Evolutionary conservation across 345 rosid species (phyloP), one percentile per base, ranked within the genome.

Genomic region (Turnera subulata): DNA sequence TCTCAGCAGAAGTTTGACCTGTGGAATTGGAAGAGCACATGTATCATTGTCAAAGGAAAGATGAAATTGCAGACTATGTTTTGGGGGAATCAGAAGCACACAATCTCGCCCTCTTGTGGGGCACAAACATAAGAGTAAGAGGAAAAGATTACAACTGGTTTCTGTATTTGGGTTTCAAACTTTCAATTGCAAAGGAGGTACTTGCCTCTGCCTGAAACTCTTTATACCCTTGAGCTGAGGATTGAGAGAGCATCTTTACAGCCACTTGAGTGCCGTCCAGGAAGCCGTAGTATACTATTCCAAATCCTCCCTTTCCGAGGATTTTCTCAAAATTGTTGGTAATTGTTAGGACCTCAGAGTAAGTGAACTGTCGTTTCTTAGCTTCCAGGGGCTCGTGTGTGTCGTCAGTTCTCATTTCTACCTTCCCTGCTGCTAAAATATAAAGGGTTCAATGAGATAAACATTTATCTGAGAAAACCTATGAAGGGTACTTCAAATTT

Each of bases 121-220:
- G n/a, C n/a, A n/a, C n/a, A n/a, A n/a, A n/a, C n/a, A n/a, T n/a
- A n/a, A 29, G 35, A 29, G 8, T 8, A 29, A 29, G 35, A 8
- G 5, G n/a, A 4, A 29, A 4, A 29, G 35, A 29, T 3, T 29
- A n/a, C n/a, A n/a, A n/a, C n/a, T n/a, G n/a, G n/a, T n/a, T n/a
- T n/a, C n/a, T n/a, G n/a, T n/a, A n/a, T n/a, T 29, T 29, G 35
- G 35, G 8, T 8, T 29, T 8, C 4, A 29, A 29, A 29, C 35
- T 8, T 3, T 4, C 35, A 8, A 29, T 8, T 8, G 35, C 4
- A 29, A 3, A 29, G 35, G 35, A 29, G 4, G 35, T 29, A 8
- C 35, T 8, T 64, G 80, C 89, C 85, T 83, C 89, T 39, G 78
- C 74, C 35, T 78, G 72, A 2, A 83, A 83, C 55, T 83, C 77